A percentile compares a stretch with the other conserved stretches of the same genome.
phyloP scores from a whole-genome alignment of 495 filamentous ascomycete species.

The Tuber magnatum region DNA sequence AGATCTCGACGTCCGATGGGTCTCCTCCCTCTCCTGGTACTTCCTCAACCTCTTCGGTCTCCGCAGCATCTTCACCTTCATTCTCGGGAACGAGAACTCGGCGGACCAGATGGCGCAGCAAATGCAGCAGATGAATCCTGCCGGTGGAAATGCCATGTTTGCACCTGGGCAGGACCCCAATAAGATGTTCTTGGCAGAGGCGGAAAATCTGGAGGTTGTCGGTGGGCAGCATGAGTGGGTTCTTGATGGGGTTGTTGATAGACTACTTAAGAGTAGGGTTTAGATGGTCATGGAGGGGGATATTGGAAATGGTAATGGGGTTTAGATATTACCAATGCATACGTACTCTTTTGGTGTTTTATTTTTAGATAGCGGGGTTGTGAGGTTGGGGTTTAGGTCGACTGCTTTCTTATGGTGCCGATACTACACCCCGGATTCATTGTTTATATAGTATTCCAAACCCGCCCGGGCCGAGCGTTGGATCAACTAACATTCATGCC shows the following conservation, averaged over 20 bases:
- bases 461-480: background rate
- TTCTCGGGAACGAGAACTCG: constrained; percentile 92
- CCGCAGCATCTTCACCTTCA: constrained; percentile 95
- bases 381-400: background rate
- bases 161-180: constrained; percentile 91
- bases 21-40: constrained; percentile 97
- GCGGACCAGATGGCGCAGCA: constrained; percentile 92
- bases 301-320: background rate
- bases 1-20: constrained; percentile 95
- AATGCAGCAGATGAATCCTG: constrained; percentile 75
- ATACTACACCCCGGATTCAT: background rate
- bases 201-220: constrained; percentile 89
- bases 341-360: background rate
- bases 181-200: constrained; percentile 84
- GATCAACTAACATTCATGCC: background rate
- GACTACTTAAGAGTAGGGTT: constrained; percentile 51
- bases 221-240: constrained; percentile 74
- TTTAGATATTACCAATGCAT: background rate
- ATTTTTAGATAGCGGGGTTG: background rate
- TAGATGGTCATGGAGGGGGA: background rate
- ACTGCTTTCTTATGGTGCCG: background rate
- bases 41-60: constrained; percentile 94
- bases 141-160: constrained; percentile 63
- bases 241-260: constrained; percentile 74
- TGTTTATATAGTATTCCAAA: background rate